phyloP scores from a whole-genome alignment of 805 yeast species.

The Komagataella ulmi region DNA sequence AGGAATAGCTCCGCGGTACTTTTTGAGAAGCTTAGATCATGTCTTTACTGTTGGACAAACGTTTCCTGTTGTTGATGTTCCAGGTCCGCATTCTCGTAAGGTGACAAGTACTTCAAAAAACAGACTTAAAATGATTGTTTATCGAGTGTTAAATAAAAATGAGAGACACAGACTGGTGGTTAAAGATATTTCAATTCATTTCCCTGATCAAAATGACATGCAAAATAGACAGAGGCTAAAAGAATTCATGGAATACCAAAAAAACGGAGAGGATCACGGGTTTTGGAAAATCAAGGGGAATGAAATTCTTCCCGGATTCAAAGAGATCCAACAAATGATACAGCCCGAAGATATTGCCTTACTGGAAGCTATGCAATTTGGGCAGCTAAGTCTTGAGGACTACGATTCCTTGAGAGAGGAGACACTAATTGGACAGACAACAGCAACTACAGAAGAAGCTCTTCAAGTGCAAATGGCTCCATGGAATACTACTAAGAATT shows the following conservation, averaged over 20 bases:
- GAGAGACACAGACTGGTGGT: slow-evolving; percentile 68
- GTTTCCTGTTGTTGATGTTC: slow-evolving; percentile 87
- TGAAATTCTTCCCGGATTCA: slow-evolving; percentile 58
- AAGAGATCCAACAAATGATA: slow-evolving; percentile 68
- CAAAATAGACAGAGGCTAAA: slow-evolving; percentile 91
- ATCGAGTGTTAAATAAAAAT: slow-evolving; percentile 66
- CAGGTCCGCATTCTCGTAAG: slow-evolving; percentile 95
- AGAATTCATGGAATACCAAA: slow-evolving; percentile 95
- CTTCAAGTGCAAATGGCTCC: slow-evolving; percentile 81
- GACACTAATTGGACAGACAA: slow-evolving; percentile 8
- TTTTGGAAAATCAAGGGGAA: slow-evolving; percentile 80
- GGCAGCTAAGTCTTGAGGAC: slow-evolving; percentile 83
- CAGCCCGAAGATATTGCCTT: slow-evolving; percentile 84
- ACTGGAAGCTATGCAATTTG: slow-evolving; percentile 84
- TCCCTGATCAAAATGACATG: slow-evolving; percentile 96
- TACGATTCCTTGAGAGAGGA: slow-evolving; percentile 39
- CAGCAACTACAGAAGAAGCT: slow-evolving; percentile 28
- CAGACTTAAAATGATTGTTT: slow-evolving; percentile 87
- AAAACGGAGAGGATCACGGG: slow-evolving; percentile 90
- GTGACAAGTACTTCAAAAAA: slow-evolving; percentile 89
- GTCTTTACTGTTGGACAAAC: slow-evolving; percentile 85
- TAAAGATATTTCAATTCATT: slow-evolving; percentile 79
- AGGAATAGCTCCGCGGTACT: slow-evolving; percentile 55
- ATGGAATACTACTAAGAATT: slow-evolving; percentile 89
- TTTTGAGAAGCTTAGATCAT: slow-evolving; percentile 53